These are phyloP conservation scores for Fusarium anguioides DNA, from an alignment of 2,329 filamentous ascomycete species.

Conservation along the genomic window DNA sequence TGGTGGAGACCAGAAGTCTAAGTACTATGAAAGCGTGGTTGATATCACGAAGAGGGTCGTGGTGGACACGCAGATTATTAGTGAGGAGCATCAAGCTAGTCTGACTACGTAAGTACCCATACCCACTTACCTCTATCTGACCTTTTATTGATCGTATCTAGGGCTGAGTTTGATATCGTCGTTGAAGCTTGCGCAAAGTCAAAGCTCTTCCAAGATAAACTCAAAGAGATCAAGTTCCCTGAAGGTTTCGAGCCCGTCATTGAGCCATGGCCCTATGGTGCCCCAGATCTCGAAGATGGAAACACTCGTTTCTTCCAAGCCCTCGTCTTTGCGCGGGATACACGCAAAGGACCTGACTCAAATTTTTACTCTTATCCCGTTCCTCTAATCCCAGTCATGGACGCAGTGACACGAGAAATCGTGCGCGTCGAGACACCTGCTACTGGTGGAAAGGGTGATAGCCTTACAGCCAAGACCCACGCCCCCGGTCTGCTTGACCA, in stretches of 20 bases:
- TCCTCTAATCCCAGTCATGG: constrained; percentile 58
- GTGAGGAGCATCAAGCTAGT: constrained; percentile 46
- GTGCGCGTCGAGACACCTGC: constrained; percentile 51
- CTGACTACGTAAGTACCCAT: constrained; percentile 44
- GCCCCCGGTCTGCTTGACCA: constrained; percentile 44
- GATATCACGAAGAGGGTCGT: constrained; percentile 45
- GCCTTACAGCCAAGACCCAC: constrained; percentile 33
- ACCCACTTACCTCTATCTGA: rapidly evolving
- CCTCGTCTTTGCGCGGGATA: constrained; percentile 49
- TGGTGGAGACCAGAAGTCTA: constrained; percentile 35
- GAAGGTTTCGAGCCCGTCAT: constrained; percentile 48
- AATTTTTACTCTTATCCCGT: constrained; percentile 68
- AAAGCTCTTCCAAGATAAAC: constrained; percentile 47
- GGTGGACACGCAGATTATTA: constrained; percentile 44
- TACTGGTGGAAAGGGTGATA: constrained; percentile 49
- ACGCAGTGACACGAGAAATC: constrained; percentile 46
- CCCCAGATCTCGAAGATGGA: constrained; percentile 47
- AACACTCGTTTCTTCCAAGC: constrained; percentile 49
- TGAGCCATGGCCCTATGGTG: constrained; percentile 51
- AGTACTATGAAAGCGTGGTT: constrained; percentile 52
- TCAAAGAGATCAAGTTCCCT: constrained; percentile 45
- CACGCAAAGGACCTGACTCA: constrained; percentile 54
- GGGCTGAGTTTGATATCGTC: constrained; percentile 50
- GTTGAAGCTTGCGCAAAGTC: constrained; percentile 46
- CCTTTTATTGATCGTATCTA: rapidly evolving